phyloP scores from a whole-genome alignment of 768 basidiomycete species.

The Crucibulum laeve region DNA sequence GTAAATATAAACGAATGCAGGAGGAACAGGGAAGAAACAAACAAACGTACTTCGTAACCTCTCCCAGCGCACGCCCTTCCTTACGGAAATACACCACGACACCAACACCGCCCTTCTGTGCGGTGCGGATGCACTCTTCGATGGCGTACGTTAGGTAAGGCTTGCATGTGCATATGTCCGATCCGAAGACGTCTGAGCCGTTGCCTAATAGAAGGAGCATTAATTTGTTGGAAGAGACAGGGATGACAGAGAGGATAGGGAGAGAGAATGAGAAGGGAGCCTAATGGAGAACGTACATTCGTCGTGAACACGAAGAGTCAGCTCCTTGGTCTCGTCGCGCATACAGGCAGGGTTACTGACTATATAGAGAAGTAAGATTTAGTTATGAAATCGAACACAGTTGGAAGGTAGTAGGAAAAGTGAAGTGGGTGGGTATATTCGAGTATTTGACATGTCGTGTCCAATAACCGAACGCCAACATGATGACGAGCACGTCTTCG shows the following conservation, averaged over 20 bases:
- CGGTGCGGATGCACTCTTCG: neutral
- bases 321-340: slow-evolving; percentile 69
- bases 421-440: neutral
- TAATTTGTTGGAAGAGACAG: too few relatives aligned
- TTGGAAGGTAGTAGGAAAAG: neutral
- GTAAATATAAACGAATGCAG: too few relatives aligned
- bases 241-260: neutral
- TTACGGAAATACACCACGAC: slow-evolving; percentile 93
- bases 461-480: too few relatives aligned
- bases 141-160: neutral
- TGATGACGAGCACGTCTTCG: too few relatives aligned
- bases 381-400: neutral
- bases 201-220: slow-evolving; percentile 1
- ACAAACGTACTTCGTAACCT: slow-evolving; percentile 89
- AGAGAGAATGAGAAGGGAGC: neutral
- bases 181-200: slow-evolving; percentile 19
- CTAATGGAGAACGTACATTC: slow-evolving; percentile 55
- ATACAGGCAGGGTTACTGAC: slow-evolving; percentile 83
- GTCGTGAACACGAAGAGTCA: slow-evolving; percentile 89
- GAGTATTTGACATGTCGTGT: neutral
- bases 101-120: slow-evolving; percentile 61
- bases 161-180: neutral
- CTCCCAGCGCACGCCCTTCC: slow-evolving; percentile 89
- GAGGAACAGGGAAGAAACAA: too few relatives aligned
- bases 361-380: slow-evolving; percentile 18